These are phyloP conservation scores for Teunomyces lycoperdinae DNA, from an alignment of 805 yeast species.

Conservation along the genomic window DNA sequence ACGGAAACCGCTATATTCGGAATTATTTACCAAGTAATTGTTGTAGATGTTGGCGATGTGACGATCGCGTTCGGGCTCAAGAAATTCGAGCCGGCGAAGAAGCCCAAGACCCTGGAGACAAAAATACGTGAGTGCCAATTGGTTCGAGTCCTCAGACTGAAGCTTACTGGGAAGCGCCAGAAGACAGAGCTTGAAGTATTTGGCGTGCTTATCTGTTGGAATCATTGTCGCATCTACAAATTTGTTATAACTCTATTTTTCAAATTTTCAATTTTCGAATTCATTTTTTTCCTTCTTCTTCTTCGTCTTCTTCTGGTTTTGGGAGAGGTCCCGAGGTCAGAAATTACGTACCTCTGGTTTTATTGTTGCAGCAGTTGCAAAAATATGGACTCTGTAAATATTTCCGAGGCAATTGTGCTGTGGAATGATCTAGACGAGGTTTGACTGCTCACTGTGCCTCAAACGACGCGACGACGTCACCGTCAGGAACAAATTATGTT, in stretches of 20 bases:
- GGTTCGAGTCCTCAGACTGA: slow-evolving; percentile 67
- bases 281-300: not conserved
- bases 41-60: slow-evolving; percentile 44
- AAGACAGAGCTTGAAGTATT: slow-evolving; percentile 52
- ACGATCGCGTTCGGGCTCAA: slow-evolving; percentile 19
- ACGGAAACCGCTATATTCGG: slow-evolving; percentile 49
- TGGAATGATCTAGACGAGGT: too few species aligned
- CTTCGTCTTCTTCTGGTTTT: too few species aligned
- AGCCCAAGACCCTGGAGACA: slow-evolving; percentile 60
- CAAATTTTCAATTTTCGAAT: not conserved
- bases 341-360: too few species aligned
- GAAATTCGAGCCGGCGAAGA: slow-evolving; percentile 32
- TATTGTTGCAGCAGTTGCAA: too few species aligned
- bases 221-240: not conserved
- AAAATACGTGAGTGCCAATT: slow-evolving; percentile 68
- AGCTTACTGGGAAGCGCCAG: slow-evolving; percentile 51
- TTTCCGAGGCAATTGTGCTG: too few species aligned
- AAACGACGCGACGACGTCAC: too few species aligned
- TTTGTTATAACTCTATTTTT: too few species aligned
- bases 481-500: too few species aligned
- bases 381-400: too few species aligned
- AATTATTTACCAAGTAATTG: slow-evolving; percentile 37
- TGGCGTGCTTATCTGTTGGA: slow-evolving; percentile 29
- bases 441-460: too few species aligned
- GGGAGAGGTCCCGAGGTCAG: too few species aligned